phyloP scores from a whole-genome alignment of 352 stramenopile species.

The Plasmopara muralis region DNA sequence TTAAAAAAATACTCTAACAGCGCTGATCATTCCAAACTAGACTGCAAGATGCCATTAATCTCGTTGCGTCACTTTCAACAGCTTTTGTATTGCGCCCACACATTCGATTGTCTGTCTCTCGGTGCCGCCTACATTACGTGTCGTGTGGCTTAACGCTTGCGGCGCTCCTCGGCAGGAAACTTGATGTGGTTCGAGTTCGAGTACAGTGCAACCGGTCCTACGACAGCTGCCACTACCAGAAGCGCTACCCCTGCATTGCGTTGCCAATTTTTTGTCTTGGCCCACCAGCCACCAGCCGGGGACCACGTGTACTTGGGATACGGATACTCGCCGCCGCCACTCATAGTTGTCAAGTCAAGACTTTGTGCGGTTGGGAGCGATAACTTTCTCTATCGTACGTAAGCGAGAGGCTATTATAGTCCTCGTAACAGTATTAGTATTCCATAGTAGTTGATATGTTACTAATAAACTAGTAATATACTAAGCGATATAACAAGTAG shows the following conservation, averaged over 20 bases:
- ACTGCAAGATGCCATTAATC: too few species aligned
- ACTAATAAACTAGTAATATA: too few species aligned
- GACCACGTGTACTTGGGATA: slow-evolving; percentile 87
- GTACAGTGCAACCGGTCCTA: slow-evolving; percentile 49
- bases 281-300: slow-evolving; percentile 79
- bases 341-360: slow-evolving; percentile 35
- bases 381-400: too few species aligned
- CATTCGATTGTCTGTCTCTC: not conserved
- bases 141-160: slow-evolving; percentile 31
- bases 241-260: slow-evolving; percentile 62
- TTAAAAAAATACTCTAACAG: too few species aligned
- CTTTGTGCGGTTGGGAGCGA: slow-evolving; percentile 16
- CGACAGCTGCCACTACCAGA: slow-evolving; percentile 38
- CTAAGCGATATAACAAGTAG: too few species aligned
- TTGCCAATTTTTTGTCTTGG: slow-evolving; percentile 80
- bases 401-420: not conserved
- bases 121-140: not conserved
- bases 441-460: too few species aligned
- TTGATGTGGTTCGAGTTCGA: slow-evolving; percentile 64
- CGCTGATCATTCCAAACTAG: too few species aligned
- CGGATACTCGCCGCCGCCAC: slow-evolving; percentile 75
- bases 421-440: too few species aligned
- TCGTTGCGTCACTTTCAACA: too few species aligned
- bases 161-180: slow-evolving; percentile 64
- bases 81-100: too few species aligned